These are phyloP conservation scores for Cytospora piceae DNA, from an alignment of 2,329 filamentous ascomycete genomes.

Conservation along the genomic window DNA sequence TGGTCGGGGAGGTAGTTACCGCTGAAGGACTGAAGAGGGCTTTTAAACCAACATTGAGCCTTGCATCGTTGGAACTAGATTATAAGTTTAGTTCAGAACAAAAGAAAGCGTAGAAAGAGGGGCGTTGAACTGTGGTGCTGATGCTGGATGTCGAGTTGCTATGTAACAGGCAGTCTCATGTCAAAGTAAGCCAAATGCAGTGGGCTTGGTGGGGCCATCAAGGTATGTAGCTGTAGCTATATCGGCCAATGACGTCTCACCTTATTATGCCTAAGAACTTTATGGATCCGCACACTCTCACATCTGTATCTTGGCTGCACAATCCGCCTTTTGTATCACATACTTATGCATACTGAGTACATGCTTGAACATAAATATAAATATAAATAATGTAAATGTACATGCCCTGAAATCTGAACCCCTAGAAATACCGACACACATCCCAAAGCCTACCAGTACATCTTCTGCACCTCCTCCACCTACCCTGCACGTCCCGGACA, in stretches of 20 bases:
- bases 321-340: not conserved
- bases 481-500: not conserved
- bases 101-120: slow-evolving; percentile 7
- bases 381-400: not conserved
- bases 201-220: slow-evolving; percentile 9
- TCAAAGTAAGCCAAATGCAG: not conserved
- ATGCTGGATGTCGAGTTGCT: not conserved
- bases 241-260: slow-evolving; percentile 16
- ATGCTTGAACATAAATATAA: not conserved
- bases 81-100: slow-evolving; percentile 1
- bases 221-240: not conserved
- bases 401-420: not conserved
- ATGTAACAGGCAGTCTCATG: slow-evolving; percentile 1
- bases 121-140: not conserved
- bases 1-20: slow-evolving; percentile 9
- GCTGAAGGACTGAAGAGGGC: slow-evolving; percentile 7
- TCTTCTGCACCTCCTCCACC: not conserved
- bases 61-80: slow-evolving; percentile 10
- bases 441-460: not conserved
- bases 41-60: slow-evolving; percentile 15
- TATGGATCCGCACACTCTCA: no score
- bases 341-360: not conserved
- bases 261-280: no score
- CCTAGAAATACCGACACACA: not conserved
- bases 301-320: no score